Percentiles rank a stretch among this genome's conserved stretches.
phyloP scores from a whole-genome alignment of 2,329 filamentous ascomycete species.

The Aspergillus sp. region DNA sequence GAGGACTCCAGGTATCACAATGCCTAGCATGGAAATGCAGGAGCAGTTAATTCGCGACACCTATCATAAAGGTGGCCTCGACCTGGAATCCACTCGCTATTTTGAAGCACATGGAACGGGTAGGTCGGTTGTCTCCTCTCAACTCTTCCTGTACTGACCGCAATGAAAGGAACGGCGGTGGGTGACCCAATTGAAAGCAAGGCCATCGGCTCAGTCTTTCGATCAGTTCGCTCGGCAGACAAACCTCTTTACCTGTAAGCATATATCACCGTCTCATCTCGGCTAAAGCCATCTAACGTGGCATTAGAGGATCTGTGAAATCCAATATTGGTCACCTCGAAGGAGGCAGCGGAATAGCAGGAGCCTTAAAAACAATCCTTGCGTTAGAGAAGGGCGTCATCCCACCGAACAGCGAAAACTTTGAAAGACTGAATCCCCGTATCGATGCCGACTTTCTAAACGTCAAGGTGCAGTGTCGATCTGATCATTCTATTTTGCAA shows the following conservation, averaged over 20 bases:
- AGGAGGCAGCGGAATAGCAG: slow-evolving; percentile 40
- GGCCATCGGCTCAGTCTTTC: background rate
- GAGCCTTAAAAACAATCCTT: slow-evolving; percentile 44
- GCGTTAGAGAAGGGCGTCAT: slow-evolving; percentile 47
- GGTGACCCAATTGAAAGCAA: background rate
- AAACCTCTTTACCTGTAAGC: background rate
- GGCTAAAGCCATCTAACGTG: background rate
- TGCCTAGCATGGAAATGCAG: slow-evolving; percentile 31
- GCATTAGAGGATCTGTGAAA: background rate
- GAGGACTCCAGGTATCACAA: slow-evolving; percentile 20
- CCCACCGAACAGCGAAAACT: slow-evolving; percentile 39
- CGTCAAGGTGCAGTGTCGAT: background rate
- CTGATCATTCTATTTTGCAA: background rate
- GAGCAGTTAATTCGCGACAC: slow-evolving; percentile 29
- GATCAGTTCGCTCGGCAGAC: background rate
- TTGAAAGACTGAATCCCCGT: slow-evolving; percentile 3
- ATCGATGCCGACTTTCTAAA: slow-evolving; percentile 7
- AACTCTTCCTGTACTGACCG: background rate
- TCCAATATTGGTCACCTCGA: slow-evolving; percentile 23
- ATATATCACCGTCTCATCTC: no score
- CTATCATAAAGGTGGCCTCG: slow-evolving; percentile 13
- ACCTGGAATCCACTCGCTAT: slow-evolving; percentile 5
- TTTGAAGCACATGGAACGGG: slow-evolving; percentile 15
- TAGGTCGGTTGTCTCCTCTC: background rate
- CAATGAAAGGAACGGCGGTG: background rate